phyloP scores from a whole-genome alignment of 106 monocot species.

The Narthecium ossifragum region DNA sequence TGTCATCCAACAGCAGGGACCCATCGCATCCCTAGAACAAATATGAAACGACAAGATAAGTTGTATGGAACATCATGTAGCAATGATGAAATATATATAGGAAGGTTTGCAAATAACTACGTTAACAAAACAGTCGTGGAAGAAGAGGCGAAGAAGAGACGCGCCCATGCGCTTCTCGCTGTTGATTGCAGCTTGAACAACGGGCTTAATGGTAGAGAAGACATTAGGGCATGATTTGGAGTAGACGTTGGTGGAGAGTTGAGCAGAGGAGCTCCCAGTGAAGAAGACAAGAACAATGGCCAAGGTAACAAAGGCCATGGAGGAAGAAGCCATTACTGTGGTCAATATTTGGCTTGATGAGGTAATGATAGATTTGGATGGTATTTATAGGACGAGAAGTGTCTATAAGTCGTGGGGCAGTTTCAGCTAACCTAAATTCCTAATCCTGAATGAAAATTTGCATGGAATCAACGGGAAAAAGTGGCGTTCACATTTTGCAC shows the following conservation, averaged over 20 bases:
- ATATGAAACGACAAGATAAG: background rate
- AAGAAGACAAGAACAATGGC: constrained; percentile 7
- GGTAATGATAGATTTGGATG: background rate
- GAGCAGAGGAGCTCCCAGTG: constrained; percentile 23
- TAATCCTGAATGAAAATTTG: too few relatives aligned
- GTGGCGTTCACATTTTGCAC: constrained; percentile 11
- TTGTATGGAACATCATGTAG: too few relatives aligned
- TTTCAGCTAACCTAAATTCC: constrained; percentile 8
- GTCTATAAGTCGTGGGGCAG: background rate
- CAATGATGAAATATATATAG: too few relatives aligned
- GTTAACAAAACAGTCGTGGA: constrained; percentile 56
- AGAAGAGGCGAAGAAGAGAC: constrained; percentile 55
- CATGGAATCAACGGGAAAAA: background rate
- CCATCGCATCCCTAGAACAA: constrained; percentile 23
- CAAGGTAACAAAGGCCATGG: background rate
- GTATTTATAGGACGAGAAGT: background rate
- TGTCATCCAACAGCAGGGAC: constrained; percentile 69
- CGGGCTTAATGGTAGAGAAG: constrained; percentile 26
- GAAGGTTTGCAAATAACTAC: too few relatives aligned
- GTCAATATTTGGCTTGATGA: background rate
- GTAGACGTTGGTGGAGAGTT: constrained; percentile 45
- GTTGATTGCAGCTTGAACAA: constrained; percentile 38
- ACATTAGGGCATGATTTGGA: constrained; percentile 34
- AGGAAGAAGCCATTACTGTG: constrained; percentile 24
- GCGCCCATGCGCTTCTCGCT: constrained; percentile 53